Evolutionary conservation across 2,329 filamentous ascomycete genomes (phyloP), one percentile per base, ranked within the genome.

Genomic region (Calycina herbarum): DNA sequence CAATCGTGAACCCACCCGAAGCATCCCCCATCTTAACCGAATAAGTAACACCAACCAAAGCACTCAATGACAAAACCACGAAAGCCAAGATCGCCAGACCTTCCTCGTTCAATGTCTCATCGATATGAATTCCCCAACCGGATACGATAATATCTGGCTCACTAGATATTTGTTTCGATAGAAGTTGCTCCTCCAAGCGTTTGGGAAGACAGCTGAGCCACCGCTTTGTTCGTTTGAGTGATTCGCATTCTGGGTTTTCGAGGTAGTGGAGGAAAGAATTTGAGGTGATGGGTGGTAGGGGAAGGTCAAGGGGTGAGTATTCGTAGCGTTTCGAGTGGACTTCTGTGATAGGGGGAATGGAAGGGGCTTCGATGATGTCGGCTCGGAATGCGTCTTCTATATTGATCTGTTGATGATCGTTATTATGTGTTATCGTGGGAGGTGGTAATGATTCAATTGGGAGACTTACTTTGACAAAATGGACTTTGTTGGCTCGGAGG

Each of bases 381-480:
- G 57, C 57, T 38, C 57, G 31, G 31, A 33, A 59, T 33, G 31
- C 29, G 35, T 59, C 57, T 35, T 59, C 57, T 31, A 59, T 24
- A 6, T 59, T 59, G 31, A 59, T 33, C 57, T 59, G 35, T 59
- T 13, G 57, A 4, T 59, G 3, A 40, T 38, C n/a, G 8, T 24
- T 7, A n/a, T 24, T 35, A 45, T 15, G 5, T 13, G 15, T 17
- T 13, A 17, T n/a, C 40, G 11, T n/a, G 8, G 15, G 2, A 17
- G 10, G 10, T 13, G 11, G 38, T 13, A 10, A 42, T 4, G 5
- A 17, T 45, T 45, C 6, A 45, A 20, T n/a, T 17, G 6, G 10
- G 31, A 40, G 29, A 59, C 57, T n/a, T 35, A 59, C 57, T 59
- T 59, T 59, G 35, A 59, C 57, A 24, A 59, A 59, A 24, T 59